Percentiles rank a stretch among this genome's conserved stretches.
phyloP scores from a whole-genome alignment of 2,329 filamentous ascomycete species.

The Simplicillium aogashimaense region DNA sequence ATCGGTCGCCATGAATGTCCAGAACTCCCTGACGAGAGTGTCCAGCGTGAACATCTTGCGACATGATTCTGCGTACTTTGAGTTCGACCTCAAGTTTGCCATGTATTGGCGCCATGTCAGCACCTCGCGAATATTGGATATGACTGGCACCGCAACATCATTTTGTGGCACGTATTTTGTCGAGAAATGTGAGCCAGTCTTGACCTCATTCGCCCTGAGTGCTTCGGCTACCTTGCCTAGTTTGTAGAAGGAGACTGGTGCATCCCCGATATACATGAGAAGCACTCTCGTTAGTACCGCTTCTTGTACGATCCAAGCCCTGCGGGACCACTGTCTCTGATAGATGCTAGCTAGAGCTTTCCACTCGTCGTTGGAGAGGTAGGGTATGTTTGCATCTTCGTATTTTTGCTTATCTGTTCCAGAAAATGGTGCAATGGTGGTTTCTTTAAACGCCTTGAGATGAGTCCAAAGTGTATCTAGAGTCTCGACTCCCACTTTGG shows the following conservation, averaged over 20 bases:
- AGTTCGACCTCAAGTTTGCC: constrained; percentile 4
- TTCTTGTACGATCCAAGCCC: constrained; percentile 18
- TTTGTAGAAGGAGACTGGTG: constrained; percentile 8
- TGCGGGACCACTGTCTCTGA: constrained; percentile 17
- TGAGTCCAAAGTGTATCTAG: constrained; percentile 7
- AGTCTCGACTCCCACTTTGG: constrained; percentile 8
- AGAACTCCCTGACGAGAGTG: constrained; percentile 11
- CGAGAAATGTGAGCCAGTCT: constrained; percentile 7
- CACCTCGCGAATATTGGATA: constrained; percentile 16
- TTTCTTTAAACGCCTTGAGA: constrained; percentile 8
- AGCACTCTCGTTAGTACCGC: constrained; percentile 12
- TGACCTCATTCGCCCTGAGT: constrained; percentile 9
- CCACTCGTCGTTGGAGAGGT: constrained; percentile 10
- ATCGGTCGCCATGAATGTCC: constrained; percentile 15
- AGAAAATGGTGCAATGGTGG: constrained; percentile 11
- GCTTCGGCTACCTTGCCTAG: constrained; percentile 12
- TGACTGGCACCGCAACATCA: constrained; percentile 12
- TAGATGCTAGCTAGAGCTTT: constrained; percentile 12
- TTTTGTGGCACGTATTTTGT: constrained; percentile 9
- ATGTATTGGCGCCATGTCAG: constrained; percentile 10
- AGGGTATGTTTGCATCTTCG: constrained; percentile 9
- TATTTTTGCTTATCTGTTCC: constrained; percentile 12
- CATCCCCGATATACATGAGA: constrained; percentile 14
- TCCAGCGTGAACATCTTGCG: constrained; percentile 8
- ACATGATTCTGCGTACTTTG: constrained; percentile 3